phyloP scores from a whole-genome alignment of 2,329 filamentous ascomycete species.

The Cyanodermella asteris region DNA sequence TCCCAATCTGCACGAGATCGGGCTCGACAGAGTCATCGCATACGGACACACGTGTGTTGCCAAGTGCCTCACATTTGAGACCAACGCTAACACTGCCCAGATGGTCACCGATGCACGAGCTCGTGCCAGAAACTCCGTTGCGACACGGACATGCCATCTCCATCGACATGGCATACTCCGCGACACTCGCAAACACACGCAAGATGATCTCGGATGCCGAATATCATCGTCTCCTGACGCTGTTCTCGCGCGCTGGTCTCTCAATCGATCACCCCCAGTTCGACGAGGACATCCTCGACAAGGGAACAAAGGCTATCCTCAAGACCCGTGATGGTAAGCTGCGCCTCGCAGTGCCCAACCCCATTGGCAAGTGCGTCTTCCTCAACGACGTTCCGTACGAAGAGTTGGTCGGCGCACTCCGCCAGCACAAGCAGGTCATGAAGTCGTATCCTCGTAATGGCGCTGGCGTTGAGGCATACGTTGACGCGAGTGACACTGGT shows the following conservation, averaged over 20 bases:
- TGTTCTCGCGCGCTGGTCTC: conserved; percentile 48
- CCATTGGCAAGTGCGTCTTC: conserved; percentile 44
- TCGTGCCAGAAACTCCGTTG: conserved; percentile 42
- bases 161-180: conserved; percentile 56
- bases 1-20: conserved; percentile 52
- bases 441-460: conserved; percentile 40
- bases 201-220: conserved; percentile 38
- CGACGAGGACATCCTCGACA: conserved; percentile 40
- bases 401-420: conserved; percentile 39
- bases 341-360: conserved; percentile 45
- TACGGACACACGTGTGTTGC: conserved; percentile 48
- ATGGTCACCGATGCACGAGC: conserved; percentile 51
- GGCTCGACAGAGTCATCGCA: conserved; percentile 49
- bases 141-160: conserved; percentile 54
- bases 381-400: conserved; percentile 42
- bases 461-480: conserved; percentile 45
- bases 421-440: conserved; percentile 41
- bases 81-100: conserved; percentile 12
- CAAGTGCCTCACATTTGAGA: too few species aligned
- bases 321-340: conserved; percentile 49
- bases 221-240: conserved; percentile 37
- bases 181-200: conserved; percentile 42
- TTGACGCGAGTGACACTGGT: conserved; percentile 47
- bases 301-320: conserved; percentile 45
- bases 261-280: conserved; percentile 52